A percentile compares a stretch with the other conserved stretches of the same genome.
Conservation (phyloP, 805 yeast genomes). For the Nakazawaea wyomingensis region DNA sequence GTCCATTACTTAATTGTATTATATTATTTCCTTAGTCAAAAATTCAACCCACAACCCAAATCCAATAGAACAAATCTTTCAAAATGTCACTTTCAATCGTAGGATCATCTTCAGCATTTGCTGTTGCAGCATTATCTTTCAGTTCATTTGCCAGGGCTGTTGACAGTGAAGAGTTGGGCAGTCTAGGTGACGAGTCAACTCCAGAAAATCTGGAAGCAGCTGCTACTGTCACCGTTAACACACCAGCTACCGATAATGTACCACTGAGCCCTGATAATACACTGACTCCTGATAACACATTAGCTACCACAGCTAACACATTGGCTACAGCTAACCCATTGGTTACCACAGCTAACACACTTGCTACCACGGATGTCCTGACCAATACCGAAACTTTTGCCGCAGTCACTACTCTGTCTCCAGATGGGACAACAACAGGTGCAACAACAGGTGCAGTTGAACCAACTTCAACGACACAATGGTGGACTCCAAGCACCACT, state of each 20-base stretch:
- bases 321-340: background rate
- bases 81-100: conserved; percentile 12
- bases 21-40: no score
- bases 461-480: background rate
- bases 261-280: conserved; percentile 1
- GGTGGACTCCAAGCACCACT: conserved; percentile 7
- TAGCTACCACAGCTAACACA: background rate
- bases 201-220: no score
- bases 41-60: background rate
- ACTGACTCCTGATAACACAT: background rate
- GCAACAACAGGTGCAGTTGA: background rate
- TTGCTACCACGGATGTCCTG: conserved; percentile 7
- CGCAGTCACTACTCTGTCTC: background rate
- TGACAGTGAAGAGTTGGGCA: conserved; percentile 9
- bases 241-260: background rate
- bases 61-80: background rate
- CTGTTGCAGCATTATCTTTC: conserved; percentile 6
- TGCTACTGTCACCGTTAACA: background rate
- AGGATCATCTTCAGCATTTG: conserved; percentile 10
- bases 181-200: background rate
- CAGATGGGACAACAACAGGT: no score
- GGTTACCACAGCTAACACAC: background rate
- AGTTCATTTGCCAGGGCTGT: conserved; percentile 5
- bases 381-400: no score
- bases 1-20: no score